Evolutionary conservation across 2,329 filamentous ascomycete genomes (phyloP), one percentile per base, ranked within the genome.

Genomic region (Verticillium longisporum): DNA sequence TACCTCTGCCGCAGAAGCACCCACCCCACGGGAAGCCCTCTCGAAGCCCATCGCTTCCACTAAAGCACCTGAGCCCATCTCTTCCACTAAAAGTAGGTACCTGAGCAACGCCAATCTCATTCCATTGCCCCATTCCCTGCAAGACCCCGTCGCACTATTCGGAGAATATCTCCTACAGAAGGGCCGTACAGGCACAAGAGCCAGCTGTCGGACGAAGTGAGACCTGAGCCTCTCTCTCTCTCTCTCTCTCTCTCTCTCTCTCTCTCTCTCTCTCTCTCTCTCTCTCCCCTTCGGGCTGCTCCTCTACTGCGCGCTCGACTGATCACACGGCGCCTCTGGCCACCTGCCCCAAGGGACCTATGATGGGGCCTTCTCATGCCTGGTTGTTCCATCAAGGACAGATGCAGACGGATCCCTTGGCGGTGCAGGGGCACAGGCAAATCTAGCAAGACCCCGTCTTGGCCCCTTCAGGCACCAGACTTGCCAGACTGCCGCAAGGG

Each of bases 101-200:
- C 26, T 36, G 11, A 50, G 41, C 41, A 50, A 50, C 41, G 21
- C 56, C 37, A 58, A 58, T 58, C 56, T 58, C 56, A 58, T 50
- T 33, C 37, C 38, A 33, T 58, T 14, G 38, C 31, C 56, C 9
- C 4, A 37, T 58, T 58, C 56, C 56, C 56, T 58, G 56, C 56
- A 45, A 58, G 56, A 32, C 56, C 37, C 26, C 56, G 41, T 38
- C 21, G 21, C 36, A 33, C n/a, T 41, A 31, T 15, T 33, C 56
- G 56, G 56, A 58, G 56, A 58, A 58, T 58, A 58, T 58, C 56
- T 50, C 56, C 56, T 56, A 45, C 56, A 41, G 56, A 58, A 50
- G 41, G 41, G 41, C 41, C 41, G 41, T 50, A 50, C 41, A 50
- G n/a, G 41, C 41, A 21, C 18, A 21, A 50, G 41, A 50, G 18